Conservation (phyloP, 768 basidiomycete species). For the Trametes cubensis region DNA sequence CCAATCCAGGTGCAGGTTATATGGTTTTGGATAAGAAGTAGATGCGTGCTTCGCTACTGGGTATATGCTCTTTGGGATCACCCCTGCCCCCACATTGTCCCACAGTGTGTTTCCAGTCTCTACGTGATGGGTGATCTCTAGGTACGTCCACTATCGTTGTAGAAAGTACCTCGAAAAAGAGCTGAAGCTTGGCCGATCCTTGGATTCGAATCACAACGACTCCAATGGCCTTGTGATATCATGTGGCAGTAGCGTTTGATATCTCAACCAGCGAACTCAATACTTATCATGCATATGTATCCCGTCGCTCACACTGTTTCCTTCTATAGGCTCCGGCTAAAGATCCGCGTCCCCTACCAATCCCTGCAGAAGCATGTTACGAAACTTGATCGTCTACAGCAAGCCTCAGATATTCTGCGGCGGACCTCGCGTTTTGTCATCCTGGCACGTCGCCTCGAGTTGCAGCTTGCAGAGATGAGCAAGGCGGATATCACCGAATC, state of each 20-base stretch:
- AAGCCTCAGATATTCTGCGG: conserved; percentile 82
- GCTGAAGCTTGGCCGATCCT: too few relatives aligned
- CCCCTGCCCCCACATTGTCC: too few relatives aligned
- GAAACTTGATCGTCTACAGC: conserved; percentile 76
- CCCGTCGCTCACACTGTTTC: conserved; percentile 13
- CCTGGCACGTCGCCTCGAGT: conserved; percentile 78
- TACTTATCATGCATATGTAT: not conserved
- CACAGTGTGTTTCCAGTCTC: too few relatives aligned
- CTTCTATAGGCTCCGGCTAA: conserved; percentile 67
- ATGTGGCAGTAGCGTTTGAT: not conserved
- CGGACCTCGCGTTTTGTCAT: conserved; percentile 84
- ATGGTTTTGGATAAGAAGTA: too few relatives aligned
- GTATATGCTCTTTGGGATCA: too few relatives aligned
- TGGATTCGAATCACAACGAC: too few relatives aligned
- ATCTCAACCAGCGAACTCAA: not conserved
- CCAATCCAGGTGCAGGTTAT: too few relatives aligned
- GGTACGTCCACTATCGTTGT: too few relatives aligned
- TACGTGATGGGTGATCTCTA: too few relatives aligned
- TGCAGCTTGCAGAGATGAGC: conserved; percentile 79
- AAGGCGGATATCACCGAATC: conserved; percentile 28
- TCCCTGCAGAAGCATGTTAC: conserved; percentile 70
- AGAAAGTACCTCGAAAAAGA: too few relatives aligned
- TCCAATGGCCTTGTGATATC: not conserved
- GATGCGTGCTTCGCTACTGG: too few relatives aligned
- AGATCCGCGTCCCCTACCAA: conserved; percentile 84